Conservation (phyloP, 225 moss, liverwort and hornwort genomes). For the Lunularia cruciata region DNA sequence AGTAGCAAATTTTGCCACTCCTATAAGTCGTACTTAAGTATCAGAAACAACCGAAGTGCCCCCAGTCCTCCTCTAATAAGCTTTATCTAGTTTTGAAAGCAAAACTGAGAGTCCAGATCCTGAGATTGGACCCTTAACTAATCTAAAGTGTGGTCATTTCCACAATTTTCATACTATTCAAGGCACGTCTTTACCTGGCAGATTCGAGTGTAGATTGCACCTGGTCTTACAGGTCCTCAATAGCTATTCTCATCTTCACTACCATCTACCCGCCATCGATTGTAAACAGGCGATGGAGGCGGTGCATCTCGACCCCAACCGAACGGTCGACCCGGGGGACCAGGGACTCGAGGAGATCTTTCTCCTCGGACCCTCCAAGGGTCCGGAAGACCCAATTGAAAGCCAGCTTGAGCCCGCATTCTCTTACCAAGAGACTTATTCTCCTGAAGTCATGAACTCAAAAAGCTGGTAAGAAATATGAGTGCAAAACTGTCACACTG, state of each 20-base stretch:
- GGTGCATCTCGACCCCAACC: not conserved
- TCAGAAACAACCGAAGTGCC: too few relatives aligned
- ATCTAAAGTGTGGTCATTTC: not conserved
- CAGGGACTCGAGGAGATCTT: not conserved
- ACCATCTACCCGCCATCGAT: not conserved
- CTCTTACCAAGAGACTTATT: constrained; percentile 2
- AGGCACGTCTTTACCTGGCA: too few relatives aligned
- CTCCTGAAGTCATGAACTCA: not conserved
- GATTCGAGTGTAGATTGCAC: too few relatives aligned
- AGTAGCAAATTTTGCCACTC: too few relatives aligned
- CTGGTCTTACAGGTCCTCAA: not conserved
- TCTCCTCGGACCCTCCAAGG: not conserved
- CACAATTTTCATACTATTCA: not conserved
- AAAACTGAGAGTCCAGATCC: not conserved
- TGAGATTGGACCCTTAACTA: not conserved
- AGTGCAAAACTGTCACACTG: too few relatives aligned
- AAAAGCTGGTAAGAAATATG: too few relatives aligned
- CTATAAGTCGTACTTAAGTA: too few relatives aligned
- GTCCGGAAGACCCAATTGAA: not conserved
- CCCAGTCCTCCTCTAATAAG: not conserved
- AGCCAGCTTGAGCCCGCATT: constrained; percentile 16
- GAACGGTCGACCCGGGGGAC: not conserved
- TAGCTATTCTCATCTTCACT: constrained; percentile 5
- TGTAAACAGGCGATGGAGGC: not conserved
- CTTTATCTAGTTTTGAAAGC: not conserved